phyloP scores from a whole-genome alignment of 2,329 filamentous ascomycete genomes.

The Aspergillus puulaauensis region DNA sequence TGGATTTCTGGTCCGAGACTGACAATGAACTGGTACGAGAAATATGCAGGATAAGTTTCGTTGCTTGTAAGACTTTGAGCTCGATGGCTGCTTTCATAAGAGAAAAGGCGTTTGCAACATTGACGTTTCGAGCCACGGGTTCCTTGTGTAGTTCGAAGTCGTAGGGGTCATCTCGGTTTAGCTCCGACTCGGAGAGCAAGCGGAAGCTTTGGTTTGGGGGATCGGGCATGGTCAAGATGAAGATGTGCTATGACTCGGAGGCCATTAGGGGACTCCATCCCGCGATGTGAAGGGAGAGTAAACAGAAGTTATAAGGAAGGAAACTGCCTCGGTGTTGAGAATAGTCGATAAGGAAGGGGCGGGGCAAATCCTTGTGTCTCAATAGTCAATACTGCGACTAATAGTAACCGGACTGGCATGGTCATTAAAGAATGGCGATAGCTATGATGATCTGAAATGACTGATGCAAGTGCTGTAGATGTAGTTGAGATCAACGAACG shows the following conservation, averaged over 20 bases:
- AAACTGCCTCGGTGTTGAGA: neutral
- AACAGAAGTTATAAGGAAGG: neutral
- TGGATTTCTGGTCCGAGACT: neutral
- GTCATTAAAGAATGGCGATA: neutral
- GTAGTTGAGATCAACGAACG: neutral
- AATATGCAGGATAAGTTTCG: slow-evolving; percentile 17
- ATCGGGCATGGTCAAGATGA: neutral
- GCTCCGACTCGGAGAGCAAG: neutral
- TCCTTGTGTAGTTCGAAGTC: neutral
- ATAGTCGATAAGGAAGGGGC: neutral
- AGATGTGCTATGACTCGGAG: neutral
- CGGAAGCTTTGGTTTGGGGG: neutral
- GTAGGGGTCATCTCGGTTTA: neutral
- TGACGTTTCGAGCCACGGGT: slow-evolving; percentile 5
- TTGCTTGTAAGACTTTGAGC: slow-evolving; percentile 26
- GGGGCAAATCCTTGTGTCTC: neutral
- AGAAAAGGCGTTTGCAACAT: slow-evolving; percentile 11
- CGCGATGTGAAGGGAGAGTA: neutral
- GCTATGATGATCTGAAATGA: neutral
- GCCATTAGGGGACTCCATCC: slow-evolving; percentile 1
- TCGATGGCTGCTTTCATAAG: slow-evolving; percentile 22
- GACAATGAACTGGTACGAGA: slow-evolving; percentile 3
- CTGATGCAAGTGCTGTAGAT: neutral
- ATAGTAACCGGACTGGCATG: neutral
- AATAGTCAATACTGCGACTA: neutral